Evolutionary conservation across 1,284 basidiomycete genomes (phyloP).

Genomic region (Pascua sp.): DNA sequence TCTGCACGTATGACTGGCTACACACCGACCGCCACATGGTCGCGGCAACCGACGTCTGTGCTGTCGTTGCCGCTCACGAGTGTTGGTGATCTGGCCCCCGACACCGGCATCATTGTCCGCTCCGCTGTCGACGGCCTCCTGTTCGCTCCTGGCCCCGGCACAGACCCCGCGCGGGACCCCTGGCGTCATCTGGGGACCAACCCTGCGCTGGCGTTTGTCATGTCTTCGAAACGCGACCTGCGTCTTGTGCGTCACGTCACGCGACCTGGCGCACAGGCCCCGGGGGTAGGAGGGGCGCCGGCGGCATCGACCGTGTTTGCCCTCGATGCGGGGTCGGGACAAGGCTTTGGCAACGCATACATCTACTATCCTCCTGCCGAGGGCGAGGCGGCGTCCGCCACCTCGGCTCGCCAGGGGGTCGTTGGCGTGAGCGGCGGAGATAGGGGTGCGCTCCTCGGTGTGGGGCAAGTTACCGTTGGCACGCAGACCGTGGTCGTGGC

Average conservation of each 20-base stretch:
- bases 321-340: conserved; percentile 65
- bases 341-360: conserved; percentile 67
- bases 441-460: conserved; percentile 73
- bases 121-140: conserved; percentile 77
- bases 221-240: conserved; percentile 87
- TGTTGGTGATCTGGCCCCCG: conserved; percentile 32
- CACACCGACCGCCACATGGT: conserved; percentile 20
- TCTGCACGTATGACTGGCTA: too few species aligned
- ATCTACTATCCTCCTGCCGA: conserved; percentile 62
- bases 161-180: conserved; percentile 38
- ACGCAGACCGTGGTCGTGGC: conserved; percentile 58
- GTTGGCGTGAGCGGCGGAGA: conserved; percentile 63
- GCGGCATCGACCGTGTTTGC: conserved; percentile 58
- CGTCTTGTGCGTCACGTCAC: conserved; percentile 71
- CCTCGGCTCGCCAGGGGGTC: conserved; percentile 72
- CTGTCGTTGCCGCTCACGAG: conserved; percentile 29
- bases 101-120: conserved; percentile 64
- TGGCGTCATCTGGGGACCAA: conserved; percentile 80
- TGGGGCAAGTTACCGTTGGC: conserved; percentile 55
- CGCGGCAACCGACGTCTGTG: conserved; percentile 27
- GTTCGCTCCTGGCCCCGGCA: conserved; percentile 50
- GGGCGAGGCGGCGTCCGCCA: conserved; percentile 17
- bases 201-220: conserved; percentile 85
- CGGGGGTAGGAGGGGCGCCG: neutral
- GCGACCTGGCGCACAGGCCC: too few species aligned